Evolutionary conservation across 306 rosid genomes (phyloP), one percentile per base, ranked within the genome.

Genomic region (Trifolium fragiferum): DNA sequence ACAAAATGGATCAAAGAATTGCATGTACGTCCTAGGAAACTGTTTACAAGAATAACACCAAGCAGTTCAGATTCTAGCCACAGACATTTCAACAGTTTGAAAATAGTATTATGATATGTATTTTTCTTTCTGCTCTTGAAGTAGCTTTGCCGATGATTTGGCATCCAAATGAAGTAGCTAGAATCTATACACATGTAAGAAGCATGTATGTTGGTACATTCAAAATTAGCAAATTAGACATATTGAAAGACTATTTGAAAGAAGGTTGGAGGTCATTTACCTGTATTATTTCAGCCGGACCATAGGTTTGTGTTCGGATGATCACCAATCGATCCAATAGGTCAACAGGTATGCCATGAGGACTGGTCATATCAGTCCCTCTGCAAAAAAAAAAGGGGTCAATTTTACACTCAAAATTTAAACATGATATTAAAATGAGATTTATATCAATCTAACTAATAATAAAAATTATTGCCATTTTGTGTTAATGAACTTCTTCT

Each of bases 321-420:
- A 94, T 94, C 75, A 85, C 95, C 82, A 94, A 78, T 55, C 96
- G 89, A 82, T 94, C 99, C 85, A 94, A 77, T 72, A 94, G 90
- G 87, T 92, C 96, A 7, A 92, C 93, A 16, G 99, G 99, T 83
- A 94, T 90, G 79, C 99, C 99, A 78, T 94, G 99, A 74, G 99
- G 97, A 81, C 99, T 90, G 75, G 82, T 81, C 99, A 92, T 94
- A 82, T 92, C 97, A 46, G 97, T 92, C 21, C 97, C 96, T 83
- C 97, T 92, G n/a, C 76, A 51, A 47, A 57, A 74, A 27, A 30
- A 8, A 11, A 59, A n/a, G n/a, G n/a, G n/a, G 64, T 73, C 41
- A 69, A 54, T 27, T 43, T 15, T 53, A 76, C 62, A 73, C 20
- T 64, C 66, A 61, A 79, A 79, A 46, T 75, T 61, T 81, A 25